A percentile compares a stretch with the other conserved stretches of the same genome.
These are phyloP conservation scores for Picochlorum sp. DNA, from an alignment of 139 green algal genomes.

Conservation along the genomic window DNA sequence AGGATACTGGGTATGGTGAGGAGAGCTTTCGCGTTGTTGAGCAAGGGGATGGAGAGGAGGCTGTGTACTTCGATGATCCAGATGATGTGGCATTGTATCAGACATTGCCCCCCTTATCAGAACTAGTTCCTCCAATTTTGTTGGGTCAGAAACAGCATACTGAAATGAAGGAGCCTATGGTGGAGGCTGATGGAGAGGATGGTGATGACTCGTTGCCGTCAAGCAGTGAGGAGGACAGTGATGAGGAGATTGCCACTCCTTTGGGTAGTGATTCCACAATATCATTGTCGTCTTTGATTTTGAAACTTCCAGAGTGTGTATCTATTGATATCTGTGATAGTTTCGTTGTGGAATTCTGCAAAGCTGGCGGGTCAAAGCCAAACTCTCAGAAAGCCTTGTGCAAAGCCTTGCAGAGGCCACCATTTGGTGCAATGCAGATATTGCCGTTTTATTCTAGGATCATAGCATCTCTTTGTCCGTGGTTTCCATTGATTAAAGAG, in stretches of 20 bases:
- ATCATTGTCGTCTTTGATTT: constrained; percentile 61
- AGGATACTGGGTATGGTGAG: too few species aligned
- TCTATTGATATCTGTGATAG: constrained; percentile 73
- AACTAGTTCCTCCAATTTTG: constrained; percentile 71
- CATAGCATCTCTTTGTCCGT: constrained; percentile 58
- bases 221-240: constrained; percentile 1
- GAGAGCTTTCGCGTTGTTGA: neutral
- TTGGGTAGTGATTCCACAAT: neutral
- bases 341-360: constrained; percentile 82
- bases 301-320: constrained; percentile 55
- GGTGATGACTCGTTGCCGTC: neutral
- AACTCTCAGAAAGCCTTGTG: constrained; percentile 44
- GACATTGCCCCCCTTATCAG: constrained; percentile 66
- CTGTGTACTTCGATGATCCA: constrained; percentile 74
- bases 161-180: constrained; percentile 10
- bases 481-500: constrained; percentile 71
- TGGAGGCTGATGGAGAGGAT: constrained; percentile 1
- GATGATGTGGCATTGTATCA: constrained; percentile 81
- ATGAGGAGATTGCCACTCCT: neutral
- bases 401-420: constrained; percentile 57
- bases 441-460: constrained; percentile 78
- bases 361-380: constrained; percentile 57
- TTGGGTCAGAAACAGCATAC: constrained; percentile 36
- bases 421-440: constrained; percentile 57
- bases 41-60: constrained; percentile 1